A percentile compares a stretch with the other conserved stretches of the same genome.
Evolutionary conservation across 371 early-diverging fungal genomes (phyloP).

Genomic region (Rhizopus microsporus): DNA sequence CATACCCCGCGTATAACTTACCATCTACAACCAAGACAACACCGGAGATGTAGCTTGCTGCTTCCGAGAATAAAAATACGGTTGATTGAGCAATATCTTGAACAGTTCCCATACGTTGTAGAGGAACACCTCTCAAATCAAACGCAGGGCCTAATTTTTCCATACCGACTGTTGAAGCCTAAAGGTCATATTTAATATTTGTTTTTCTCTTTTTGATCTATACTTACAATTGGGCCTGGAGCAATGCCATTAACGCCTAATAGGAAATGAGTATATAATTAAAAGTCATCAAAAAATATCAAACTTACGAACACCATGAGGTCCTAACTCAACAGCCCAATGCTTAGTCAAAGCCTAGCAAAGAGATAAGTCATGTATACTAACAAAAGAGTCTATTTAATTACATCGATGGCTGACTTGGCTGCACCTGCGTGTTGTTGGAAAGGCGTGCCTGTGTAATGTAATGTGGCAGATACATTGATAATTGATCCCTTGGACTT

Average conservation of each 20-base stretch:
- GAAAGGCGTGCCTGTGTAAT: constrained; percentile 62
- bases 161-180: constrained; percentile 39
- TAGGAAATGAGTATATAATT: neutral
- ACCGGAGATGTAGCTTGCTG: constrained; percentile 62
- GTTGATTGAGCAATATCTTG: constrained; percentile 74
- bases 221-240: constrained; percentile 51
- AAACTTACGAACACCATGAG: constrained; percentile 48
- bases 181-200: neutral
- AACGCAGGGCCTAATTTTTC: constrained; percentile 33
- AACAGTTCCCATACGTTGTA: constrained; percentile 56
- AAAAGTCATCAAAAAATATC: neutral
- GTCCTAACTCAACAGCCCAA: constrained; percentile 56
- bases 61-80: constrained; percentile 70
- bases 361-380: neutral
- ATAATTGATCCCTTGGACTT: constrained; percentile 67
- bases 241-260: constrained; percentile 42
- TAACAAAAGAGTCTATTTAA: neutral
- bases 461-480: constrained; percentile 68
- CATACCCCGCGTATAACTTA: constrained; percentile 9
- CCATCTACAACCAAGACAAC: constrained; percentile 75
- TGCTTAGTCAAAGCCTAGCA: constrained; percentile 52
- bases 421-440: constrained; percentile 57
- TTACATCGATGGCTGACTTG: constrained; percentile 48
- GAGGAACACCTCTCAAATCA: constrained; percentile 25
- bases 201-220: neutral